phyloP scores from a whole-genome alignment of 345 rosid genomes.

The Salix arbutifolia region DNA sequence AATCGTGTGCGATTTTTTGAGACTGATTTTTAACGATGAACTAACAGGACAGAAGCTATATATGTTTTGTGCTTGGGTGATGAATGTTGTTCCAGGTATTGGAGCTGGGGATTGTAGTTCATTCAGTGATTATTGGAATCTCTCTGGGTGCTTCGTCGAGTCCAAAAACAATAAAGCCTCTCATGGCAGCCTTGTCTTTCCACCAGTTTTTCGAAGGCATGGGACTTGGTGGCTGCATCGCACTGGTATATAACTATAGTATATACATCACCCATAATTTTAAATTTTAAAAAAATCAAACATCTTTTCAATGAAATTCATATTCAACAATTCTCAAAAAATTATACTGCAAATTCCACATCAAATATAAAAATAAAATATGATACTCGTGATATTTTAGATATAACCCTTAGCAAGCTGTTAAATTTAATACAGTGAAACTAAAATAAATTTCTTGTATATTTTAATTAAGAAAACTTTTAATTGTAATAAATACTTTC shows the following conservation, averaged over 20 bases:
- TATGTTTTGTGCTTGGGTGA: background rate
- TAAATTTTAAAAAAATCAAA: no score
- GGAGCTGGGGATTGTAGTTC: slow-evolving; percentile 71
- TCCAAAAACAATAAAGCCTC: slow-evolving; percentile 54
- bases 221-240: slow-evolving; percentile 80
- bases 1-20: background rate
- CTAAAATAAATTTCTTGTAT: background rate
- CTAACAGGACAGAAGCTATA: background rate
- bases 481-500: no score
- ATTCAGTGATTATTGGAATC: slow-evolving; percentile 66
- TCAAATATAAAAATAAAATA: no score
- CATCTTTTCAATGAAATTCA: no score
- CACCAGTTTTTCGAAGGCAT: slow-evolving; percentile 80
- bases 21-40: background rate
- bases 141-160: slow-evolving; percentile 57
- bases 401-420: no score
- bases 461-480: background rate
- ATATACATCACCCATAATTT: slow-evolving; percentile 29
- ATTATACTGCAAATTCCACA: no score
- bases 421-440: background rate
- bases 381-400: no score
- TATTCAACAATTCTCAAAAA: no score
- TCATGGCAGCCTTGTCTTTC: slow-evolving; percentile 60
- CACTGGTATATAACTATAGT: slow-evolving; percentile 30
- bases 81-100: slow-evolving; percentile 33